Conservation (phyloP, 2,329 filamentous ascomycete genomes). For the Plenodomus biglobosus region DNA sequence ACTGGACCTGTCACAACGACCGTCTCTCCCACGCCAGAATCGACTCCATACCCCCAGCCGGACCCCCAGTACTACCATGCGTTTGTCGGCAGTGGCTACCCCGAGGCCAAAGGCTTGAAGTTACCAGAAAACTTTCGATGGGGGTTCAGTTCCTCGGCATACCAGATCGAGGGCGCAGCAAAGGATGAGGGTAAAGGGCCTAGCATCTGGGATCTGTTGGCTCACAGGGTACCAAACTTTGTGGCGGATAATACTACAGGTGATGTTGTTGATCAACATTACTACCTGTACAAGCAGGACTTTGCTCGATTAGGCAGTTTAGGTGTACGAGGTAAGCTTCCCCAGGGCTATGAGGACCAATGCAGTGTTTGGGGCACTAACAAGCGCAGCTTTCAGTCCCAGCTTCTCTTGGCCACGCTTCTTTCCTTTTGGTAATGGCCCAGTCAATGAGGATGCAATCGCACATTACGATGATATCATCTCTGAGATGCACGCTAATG, state of each 20-base stretch:
- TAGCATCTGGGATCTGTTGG: constrained; percentile 50
- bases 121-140: constrained; percentile 49
- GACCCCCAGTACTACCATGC: constrained; percentile 45
- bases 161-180: constrained; percentile 50
- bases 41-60: constrained; percentile 44
- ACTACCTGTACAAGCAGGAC: constrained; percentile 50
- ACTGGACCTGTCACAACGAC: constrained; percentile 49
- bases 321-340: constrained; percentile 27
- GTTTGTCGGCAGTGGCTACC: constrained; percentile 43
- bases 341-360: no score
- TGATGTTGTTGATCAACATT: constrained; percentile 47
- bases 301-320: constrained; percentile 42
- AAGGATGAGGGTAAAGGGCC: constrained; percentile 49
- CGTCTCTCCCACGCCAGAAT: constrained; percentile 48
- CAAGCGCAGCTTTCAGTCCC: constrained; percentile 32
- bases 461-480: constrained; percentile 47
- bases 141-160: constrained; percentile 47
- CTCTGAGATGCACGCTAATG: constrained; percentile 37
- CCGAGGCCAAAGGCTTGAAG: constrained; percentile 39
- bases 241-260: constrained; percentile 48
- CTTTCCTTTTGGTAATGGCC: constrained; percentile 44
- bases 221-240: constrained; percentile 45
- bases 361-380: not conserved
- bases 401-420: constrained; percentile 46
- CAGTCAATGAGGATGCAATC: constrained; percentile 41